These are phyloP conservation scores for Syncephalastrum sp. DNA, from an alignment of 371 early-diverging fungal species.

Conservation along the genomic window DNA sequence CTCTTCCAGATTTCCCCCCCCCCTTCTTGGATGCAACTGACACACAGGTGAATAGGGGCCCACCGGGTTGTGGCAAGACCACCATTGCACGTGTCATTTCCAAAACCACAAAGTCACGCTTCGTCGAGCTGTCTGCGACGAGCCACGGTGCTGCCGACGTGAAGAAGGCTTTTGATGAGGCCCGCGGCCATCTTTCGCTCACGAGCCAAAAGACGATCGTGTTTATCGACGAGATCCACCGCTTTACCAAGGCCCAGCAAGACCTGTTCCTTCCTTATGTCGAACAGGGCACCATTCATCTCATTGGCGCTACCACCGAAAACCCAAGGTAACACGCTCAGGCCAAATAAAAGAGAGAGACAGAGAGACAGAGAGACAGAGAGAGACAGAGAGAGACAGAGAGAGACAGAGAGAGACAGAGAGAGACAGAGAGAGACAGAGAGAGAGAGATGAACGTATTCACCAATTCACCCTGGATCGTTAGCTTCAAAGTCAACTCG, in stretches of 20 bases:
- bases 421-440: not conserved
- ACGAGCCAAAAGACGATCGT: slow-evolving; percentile 70
- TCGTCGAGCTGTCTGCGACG: slow-evolving; percentile 74
- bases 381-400: not conserved
- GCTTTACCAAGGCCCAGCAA: slow-evolving; percentile 88
- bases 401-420: not conserved
- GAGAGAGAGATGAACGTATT: not conserved
- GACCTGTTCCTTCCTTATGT: slow-evolving; percentile 82
- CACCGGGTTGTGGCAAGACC: slow-evolving; percentile 89
- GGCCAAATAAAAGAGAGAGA: no score
- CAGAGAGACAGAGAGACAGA: no score
- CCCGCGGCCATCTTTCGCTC: slow-evolving; percentile 52
- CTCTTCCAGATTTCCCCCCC: no score
- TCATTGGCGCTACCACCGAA: slow-evolving; percentile 89
- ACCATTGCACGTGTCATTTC: slow-evolving; percentile 77
- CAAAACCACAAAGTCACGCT: slow-evolving; percentile 59
- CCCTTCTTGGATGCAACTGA: no score
- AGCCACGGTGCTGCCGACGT: slow-evolving; percentile 67
- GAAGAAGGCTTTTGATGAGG: slow-evolving; percentile 73
- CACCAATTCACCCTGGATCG: no score
- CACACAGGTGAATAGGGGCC: slow-evolving; percentile 52
- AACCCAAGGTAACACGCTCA: slow-evolving; percentile 67
- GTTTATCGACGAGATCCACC: slow-evolving; percentile 88
- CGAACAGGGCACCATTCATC: slow-evolving; percentile 75
- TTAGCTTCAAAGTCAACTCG: slow-evolving; percentile 73